Conservation (phyloP, 1,139 yeast species). For the Blastobotrys arbuscula region DNA sequence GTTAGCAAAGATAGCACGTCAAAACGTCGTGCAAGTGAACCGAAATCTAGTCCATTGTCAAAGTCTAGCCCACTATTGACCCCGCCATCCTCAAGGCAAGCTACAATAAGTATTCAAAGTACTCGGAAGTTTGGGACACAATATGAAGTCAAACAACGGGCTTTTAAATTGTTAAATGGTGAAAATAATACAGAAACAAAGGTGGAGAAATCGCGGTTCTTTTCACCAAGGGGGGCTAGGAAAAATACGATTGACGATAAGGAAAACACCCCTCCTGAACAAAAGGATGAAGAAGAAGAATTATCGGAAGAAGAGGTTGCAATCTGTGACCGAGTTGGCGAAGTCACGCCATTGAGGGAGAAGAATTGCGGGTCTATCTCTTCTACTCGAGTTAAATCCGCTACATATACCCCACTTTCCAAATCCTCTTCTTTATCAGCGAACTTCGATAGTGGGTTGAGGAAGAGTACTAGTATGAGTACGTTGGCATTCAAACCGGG, state of each 20-base stretch:
- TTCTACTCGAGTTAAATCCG: no score
- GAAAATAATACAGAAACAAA: not conserved
- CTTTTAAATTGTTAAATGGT: not conserved
- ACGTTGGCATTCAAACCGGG: conserved; percentile 9
- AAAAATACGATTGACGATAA: not conserved
- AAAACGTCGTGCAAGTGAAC: no score
- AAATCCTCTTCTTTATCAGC: no score
- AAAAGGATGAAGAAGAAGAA: not conserved
- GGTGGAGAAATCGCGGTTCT: not conserved
- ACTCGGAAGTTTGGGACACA: conserved; percentile 1
- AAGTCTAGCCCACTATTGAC: not conserved
- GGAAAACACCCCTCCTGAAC: not conserved
- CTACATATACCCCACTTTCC: no score
- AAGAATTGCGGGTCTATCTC: no score
- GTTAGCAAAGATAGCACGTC: not conserved
- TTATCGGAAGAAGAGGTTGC: no score
- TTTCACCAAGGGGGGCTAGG: not conserved
- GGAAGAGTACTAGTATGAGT: not conserved
- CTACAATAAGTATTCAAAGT: not conserved
- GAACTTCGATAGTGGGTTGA: not conserved
- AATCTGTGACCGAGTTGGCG: no score
- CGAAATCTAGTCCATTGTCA: no score
- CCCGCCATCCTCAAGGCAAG: not conserved
- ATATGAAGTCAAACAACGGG: not conserved
- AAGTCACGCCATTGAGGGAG: no score